Evolutionary conservation across 2,329 filamentous ascomycete species (phyloP), one percentile per base, ranked within the genome.

Genomic region (Penicillium verrucosum): DNA sequence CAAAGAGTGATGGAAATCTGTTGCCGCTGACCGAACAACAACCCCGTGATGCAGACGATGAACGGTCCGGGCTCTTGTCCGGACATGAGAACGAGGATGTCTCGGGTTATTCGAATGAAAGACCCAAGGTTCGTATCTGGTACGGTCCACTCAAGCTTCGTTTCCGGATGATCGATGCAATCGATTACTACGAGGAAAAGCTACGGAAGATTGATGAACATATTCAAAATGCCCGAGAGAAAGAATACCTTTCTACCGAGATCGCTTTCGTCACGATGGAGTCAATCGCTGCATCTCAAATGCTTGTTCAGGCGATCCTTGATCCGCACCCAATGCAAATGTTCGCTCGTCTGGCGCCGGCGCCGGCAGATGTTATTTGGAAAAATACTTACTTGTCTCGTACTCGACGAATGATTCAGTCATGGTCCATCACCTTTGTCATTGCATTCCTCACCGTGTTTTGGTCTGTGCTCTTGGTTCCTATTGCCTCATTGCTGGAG

Each of bases 241-340:
- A 90, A 71, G 82, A 89, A 4, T 97, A 92, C 66, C 78, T 82
- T 6, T 81, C 94, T 0, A 92, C 87, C 0, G 88, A 93, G 47
- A 82, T 95, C 58, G 95, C 95, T 1, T 97, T 99, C 73, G 90
- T 99, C 38, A 97, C 94, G 0, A 95, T 99, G 91, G 90, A 97
- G 76, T 94, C 91, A 4, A 94, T 96, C 48, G 90, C 92, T 14
- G 88, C 92, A 21, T 85, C 84, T 61, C 94, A 99, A 77, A 96
- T 97, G 92, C 90, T 92, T 25, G 90, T 96, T 42, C 94, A 99
- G 74, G 92, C 94, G 4, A 87, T 96, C 11, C 85, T 99, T 51
- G 93, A 97, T 69, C 92, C 94, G 4, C 88, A 89, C 11, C 94
- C 95, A 0, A 87, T 92, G 56, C 88, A 89, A 58, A 82, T 99